Evolutionary conservation across 2,329 filamentous ascomycete species (phyloP).

Genomic region (Scorias spongiosa): DNA sequence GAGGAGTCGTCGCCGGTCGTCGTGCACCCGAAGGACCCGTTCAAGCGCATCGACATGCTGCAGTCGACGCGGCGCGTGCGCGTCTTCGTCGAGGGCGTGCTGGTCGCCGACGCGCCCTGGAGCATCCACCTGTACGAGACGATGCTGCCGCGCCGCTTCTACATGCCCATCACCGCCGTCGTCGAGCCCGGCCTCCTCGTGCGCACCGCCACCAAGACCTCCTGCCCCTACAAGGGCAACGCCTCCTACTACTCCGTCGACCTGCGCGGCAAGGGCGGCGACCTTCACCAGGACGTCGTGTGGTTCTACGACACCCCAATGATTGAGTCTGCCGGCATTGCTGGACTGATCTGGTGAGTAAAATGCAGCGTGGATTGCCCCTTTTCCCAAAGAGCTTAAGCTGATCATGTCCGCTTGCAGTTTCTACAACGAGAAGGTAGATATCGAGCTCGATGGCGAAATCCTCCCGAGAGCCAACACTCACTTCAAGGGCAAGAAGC

Average conservation of each 20-base stretch:
- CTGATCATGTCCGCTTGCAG: slow-evolving; percentile 26
- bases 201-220: slow-evolving; percentile 37
- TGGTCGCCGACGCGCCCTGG: slow-evolving; percentile 31
- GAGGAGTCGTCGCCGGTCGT: slow-evolving; percentile 46
- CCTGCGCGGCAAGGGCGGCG: slow-evolving; percentile 22
- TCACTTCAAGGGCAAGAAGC: slow-evolving; percentile 9
- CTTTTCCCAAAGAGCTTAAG: slow-evolving; percentile 7
- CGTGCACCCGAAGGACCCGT: slow-evolving; percentile 52
- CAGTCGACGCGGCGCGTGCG: slow-evolving; percentile 38
- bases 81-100: slow-evolving; percentile 32
- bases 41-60: slow-evolving; percentile 48
- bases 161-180: slow-evolving; percentile 39
- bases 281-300: slow-evolving; percentile 35
- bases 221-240: slow-evolving; percentile 53
- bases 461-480: slow-evolving; percentile 17
- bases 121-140: slow-evolving; percentile 46
- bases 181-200: slow-evolving; percentile 28
- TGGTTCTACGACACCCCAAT: slow-evolving; percentile 50
- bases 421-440: slow-evolving; percentile 56
- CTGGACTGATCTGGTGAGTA: slow-evolving; percentile 23
- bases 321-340: slow-evolving; percentile 39
- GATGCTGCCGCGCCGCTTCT: slow-evolving; percentile 42
- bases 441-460: slow-evolving; percentile 38
- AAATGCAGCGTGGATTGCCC: too few relatives aligned
- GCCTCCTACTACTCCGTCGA: slow-evolving; percentile 47